Conservation (phyloP, 1,284 basidiomycete species). For the Meripilus lineatus region DNA sequence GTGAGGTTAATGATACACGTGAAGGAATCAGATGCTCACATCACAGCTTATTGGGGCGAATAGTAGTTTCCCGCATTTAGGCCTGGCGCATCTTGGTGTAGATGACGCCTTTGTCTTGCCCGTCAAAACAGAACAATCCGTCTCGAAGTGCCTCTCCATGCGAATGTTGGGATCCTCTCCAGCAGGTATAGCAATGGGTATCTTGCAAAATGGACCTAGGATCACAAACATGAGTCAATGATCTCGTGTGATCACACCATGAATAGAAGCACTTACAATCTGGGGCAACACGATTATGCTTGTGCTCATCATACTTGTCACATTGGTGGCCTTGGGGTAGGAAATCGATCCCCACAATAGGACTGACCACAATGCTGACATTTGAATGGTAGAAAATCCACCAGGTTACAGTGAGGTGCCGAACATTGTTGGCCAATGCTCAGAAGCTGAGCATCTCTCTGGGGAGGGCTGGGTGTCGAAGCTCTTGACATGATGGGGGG, state of each 20-base stretch:
- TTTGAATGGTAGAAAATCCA: constrained; percentile 81
- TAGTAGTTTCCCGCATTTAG: constrained; percentile 65
- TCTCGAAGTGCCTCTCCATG: constrained; percentile 67
- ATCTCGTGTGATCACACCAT: neutral
- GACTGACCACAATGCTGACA: constrained; percentile 64
- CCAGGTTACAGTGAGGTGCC: constrained; percentile 52
- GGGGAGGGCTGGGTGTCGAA: constrained; percentile 19
- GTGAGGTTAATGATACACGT: neutral
- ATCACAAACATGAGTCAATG: neutral
- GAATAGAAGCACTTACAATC: constrained; percentile 44
- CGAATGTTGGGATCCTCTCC: constrained; percentile 73
- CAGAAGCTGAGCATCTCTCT: constrained; percentile 52
- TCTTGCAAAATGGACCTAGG: constrained; percentile 67
- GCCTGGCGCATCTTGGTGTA: constrained; percentile 54
- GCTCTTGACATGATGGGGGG: constrained; percentile 25
- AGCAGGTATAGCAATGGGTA: constrained; percentile 62
- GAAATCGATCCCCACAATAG: constrained; percentile 75
- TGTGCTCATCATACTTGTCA: constrained; percentile 61
- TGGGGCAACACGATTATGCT: constrained; percentile 68
- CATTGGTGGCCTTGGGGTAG: constrained; percentile 61
- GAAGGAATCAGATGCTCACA: constrained; percentile 37
- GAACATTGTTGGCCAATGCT: constrained; percentile 69
- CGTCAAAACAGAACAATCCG: constrained; percentile 63
- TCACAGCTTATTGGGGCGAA: constrained; percentile 69
- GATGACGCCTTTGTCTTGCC: constrained; percentile 48